phyloP scores from a whole-genome alignment of 257 asterid species.

The Sherardia arvensis region DNA sequence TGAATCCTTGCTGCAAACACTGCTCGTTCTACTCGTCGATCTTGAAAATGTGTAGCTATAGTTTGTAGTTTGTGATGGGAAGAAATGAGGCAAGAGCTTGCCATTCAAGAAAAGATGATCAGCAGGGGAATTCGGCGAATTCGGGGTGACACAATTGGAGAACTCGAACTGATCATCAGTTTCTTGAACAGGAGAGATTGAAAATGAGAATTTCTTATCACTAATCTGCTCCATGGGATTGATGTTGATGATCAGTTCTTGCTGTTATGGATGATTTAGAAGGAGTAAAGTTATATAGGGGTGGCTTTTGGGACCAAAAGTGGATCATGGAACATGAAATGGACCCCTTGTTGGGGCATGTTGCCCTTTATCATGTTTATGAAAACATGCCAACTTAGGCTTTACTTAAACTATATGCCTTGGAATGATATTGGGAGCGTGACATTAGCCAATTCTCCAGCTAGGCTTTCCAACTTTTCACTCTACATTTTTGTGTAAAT shows the following conservation, averaged over 20 bases:
- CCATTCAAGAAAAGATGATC: slow-evolving; percentile 73
- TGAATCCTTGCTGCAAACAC: slow-evolving; percentile 48
- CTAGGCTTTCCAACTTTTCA: neutral
- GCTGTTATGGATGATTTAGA: neutral
- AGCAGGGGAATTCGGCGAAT: slow-evolving; percentile 59
- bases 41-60: slow-evolving; percentile 28
- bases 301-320: slow-evolving; percentile 32
- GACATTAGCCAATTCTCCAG: slow-evolving; percentile 9
- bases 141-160: slow-evolving; percentile 21
- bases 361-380: slow-evolving; percentile 21
- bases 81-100: slow-evolving; percentile 58
- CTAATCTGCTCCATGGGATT: slow-evolving; percentile 34
- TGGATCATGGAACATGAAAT: slow-evolving; percentile 17
- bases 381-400: slow-evolving; percentile 14
- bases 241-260: neutral
- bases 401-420: slow-evolving; percentile 18
- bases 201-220: slow-evolving; percentile 36
- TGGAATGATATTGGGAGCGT: slow-evolving; percentile 39
- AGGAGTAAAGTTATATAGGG: slow-evolving; percentile 14
- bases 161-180: slow-evolving; percentile 30
- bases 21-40: slow-evolving; percentile 61
- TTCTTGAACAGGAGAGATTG: slow-evolving; percentile 17
- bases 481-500: neutral
- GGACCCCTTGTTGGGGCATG: slow-evolving; percentile 37
- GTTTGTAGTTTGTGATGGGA: slow-evolving; percentile 29